Evolutionary conservation across 164 flowering plant species (phyloP), one percentile per base, ranked within the genome.

Genomic region (Umbilicus rupestris): DNA sequence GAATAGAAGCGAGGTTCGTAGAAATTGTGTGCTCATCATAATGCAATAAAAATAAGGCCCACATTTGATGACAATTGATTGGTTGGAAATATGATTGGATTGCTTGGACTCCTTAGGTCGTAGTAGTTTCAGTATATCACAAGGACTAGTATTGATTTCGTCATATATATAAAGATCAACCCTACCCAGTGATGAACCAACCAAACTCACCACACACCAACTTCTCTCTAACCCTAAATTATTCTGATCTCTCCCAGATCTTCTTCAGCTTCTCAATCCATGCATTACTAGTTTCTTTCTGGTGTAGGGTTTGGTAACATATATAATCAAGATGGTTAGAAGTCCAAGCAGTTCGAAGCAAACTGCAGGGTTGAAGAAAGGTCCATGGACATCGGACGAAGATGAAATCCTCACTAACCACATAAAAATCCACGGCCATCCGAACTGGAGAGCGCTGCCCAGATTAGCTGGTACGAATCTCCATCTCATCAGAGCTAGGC

Each of bases 381-480:
- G 60, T 55, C 33, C 33, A 55, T 55, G 60, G 60, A 55, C 60
- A 55, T 55, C 60, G 5, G 60, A 55, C 3, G 60, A 55, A 55
- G 60, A 55, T 55, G 60, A 55, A 55, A 55, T 55, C 10, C 60
- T 55, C 19, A 55, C 33, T 11, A 55, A 55, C 19, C 60, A 55
- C 29, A 55, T 55, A 28, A 55, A 28, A 2, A 14, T 55, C 60
- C 33, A 55, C 19, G 60, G 60, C 33, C 60, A 55, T 28, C 60
- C 60, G 33, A 55, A 55, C 60, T 55, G 60, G 60, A 55, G 60
- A 8, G 60, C 60, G 9, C 33, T 55, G 3, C 60, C 60, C 15
- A 55, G 60, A 55, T 55, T 55, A 55, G 33, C 60, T 28, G 60
- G 60, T 55, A 16, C 29, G 52, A 19, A n/a, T n/a, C 24, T 47